Evolutionary conservation across 1,139 yeast genomes (phyloP).

Genomic region (Sugiyamaella sp.): DNA sequence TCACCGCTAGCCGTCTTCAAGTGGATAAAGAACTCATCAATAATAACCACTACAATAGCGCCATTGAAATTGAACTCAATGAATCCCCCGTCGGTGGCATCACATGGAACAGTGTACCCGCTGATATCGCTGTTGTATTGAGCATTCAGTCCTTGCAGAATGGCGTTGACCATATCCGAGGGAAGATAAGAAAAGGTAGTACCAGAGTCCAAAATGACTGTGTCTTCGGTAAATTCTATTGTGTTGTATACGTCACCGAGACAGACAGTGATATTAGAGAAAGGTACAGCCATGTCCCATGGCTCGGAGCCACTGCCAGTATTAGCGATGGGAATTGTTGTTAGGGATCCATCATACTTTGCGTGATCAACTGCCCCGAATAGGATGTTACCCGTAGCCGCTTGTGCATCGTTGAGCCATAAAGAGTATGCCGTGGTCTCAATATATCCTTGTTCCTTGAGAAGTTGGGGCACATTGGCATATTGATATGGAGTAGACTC

Average conservation of each 20-base stretch:
- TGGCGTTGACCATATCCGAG: conserved; percentile 33
- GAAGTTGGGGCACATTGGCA: conserved; percentile 37
- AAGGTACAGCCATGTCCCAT: conserved; percentile 28
- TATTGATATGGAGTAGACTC: conserved; percentile 31
- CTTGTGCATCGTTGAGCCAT: conserved; percentile 49
- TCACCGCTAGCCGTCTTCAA: conserved; percentile 26
- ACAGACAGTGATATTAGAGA: conserved; percentile 23
- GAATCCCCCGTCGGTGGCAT: conserved; percentile 28
- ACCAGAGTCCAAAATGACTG: conserved; percentile 42
- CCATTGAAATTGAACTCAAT: conserved; percentile 39
- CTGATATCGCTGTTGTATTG: conserved; percentile 26
- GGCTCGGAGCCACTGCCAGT: conserved; percentile 22
- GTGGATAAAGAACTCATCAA: conserved; percentile 33
- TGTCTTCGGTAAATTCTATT: conserved; percentile 14
- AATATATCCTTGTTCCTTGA: conserved; percentile 53
- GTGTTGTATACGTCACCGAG: conserved; percentile 14
- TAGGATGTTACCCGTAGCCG: conserved; percentile 51
- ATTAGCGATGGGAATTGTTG: conserved; percentile 34
- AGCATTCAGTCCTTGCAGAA: conserved; percentile 35
- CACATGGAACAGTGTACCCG: conserved; percentile 34
- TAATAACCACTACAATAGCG: conserved; percentile 34
- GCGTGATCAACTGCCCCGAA: conserved; percentile 65
- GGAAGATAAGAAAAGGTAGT: conserved; percentile 42
- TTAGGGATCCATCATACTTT: conserved; percentile 51
- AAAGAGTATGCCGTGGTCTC: conserved; percentile 55